Percentiles rank a stretch among this genome's conserved stretches.
Conservation (phyloP, 1,284 basidiomycete species). For the Moesziomyces sp. region DNA sequence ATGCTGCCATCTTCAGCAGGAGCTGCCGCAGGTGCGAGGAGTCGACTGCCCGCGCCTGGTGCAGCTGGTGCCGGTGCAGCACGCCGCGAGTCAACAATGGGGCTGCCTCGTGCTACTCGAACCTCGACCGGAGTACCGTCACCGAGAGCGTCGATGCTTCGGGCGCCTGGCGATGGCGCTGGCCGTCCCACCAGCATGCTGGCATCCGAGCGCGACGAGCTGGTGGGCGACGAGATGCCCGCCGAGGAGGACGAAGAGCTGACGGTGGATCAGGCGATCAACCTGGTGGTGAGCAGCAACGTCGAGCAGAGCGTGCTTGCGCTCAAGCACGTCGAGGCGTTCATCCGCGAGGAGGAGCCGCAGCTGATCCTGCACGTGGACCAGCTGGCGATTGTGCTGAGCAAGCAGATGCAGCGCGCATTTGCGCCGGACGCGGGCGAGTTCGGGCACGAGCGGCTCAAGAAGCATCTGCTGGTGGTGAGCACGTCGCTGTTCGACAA, state of each 20-base stretch:
- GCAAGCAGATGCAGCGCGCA: conserved; percentile 53
- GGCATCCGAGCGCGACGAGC: conserved; percentile 17
- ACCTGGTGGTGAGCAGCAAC: conserved; percentile 80
- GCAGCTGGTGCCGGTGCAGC: conserved; percentile 12
- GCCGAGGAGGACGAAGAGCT: conserved; percentile 50
- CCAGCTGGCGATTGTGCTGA: conserved; percentile 71
- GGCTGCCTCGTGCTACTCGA: conserved; percentile 30
- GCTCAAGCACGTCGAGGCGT: conserved; percentile 76
- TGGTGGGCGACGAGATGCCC: conserved; percentile 37
- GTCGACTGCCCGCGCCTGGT: conserved; percentile 37
- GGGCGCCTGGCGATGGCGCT: conserved; percentile 8
- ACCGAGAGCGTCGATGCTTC: conserved; percentile 26
- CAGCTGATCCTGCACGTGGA: conserved; percentile 68
- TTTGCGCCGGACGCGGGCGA: conserved; percentile 41
- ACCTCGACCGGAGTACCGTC: conserved; percentile 15
- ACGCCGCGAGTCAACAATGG: conserved; percentile 43
- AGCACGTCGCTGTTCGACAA: conserved; percentile 55
- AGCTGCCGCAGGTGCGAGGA: conserved; percentile 29
- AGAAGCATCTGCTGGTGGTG: conserved; percentile 60
- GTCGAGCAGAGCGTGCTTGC: conserved; percentile 87
- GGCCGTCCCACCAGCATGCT: conserved; percentile 10
- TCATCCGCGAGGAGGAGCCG: conserved; percentile 49
- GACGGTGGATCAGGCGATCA: conserved; percentile 56
- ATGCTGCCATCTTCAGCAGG: conserved; percentile 13
- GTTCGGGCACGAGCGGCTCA: conserved; percentile 42